Evolutionary conservation across 371 early-diverging fungal genomes (phyloP), one percentile per base, ranked within the genome.

Genomic region (Rhizopus sp.): DNA sequence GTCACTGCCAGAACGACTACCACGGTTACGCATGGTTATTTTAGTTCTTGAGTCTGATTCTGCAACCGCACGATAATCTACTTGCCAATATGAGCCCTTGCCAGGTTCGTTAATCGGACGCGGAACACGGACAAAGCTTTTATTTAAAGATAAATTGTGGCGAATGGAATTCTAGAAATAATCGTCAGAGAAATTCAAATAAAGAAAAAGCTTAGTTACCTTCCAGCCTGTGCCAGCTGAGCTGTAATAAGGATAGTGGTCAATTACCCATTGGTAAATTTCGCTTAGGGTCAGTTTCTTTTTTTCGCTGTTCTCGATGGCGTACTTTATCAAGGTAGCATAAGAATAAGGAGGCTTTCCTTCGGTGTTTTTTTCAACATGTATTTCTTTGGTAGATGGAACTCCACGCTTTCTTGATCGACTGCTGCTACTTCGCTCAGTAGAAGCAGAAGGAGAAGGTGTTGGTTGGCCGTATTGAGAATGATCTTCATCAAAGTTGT

Each of bases 131-230:
- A 92, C 86, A 71, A 99, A 99, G 48, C 88, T 83, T 70, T 93
- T 93, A 78, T 98, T 99, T 38, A 99, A 80, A 5, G 96, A 94
- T 33, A 99, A 83, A 70, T 99, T 99, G 81, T 99, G 99, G 41
- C 99, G 89, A 47, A 99, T 94, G 3, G 97, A 97, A 72, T 99
- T 99, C 87, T 95, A 77, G 10, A 45, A 42, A 31, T 53, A 47
- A 44, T 9, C 31, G 35, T 15, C 35, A 52, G 17, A 54, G 9
- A 12, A 17, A 8, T 8, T 47, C 30, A 34, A 63, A 39, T 33
- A 37, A 45, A 23, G 16, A 5, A 13, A 16, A 7, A 15, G 16
- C 8, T 39, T 34, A 15, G 3, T 47, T 47, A 88, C 88, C 87
- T 89, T 88, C 93, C 93, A 94, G 33, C 89, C 89, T 17, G 78